Percentiles rank a stretch among this genome's conserved stretches.
phyloP scores from a whole-genome alignment of 106 monocot species.

The Dioscorea dumetorum region DNA sequence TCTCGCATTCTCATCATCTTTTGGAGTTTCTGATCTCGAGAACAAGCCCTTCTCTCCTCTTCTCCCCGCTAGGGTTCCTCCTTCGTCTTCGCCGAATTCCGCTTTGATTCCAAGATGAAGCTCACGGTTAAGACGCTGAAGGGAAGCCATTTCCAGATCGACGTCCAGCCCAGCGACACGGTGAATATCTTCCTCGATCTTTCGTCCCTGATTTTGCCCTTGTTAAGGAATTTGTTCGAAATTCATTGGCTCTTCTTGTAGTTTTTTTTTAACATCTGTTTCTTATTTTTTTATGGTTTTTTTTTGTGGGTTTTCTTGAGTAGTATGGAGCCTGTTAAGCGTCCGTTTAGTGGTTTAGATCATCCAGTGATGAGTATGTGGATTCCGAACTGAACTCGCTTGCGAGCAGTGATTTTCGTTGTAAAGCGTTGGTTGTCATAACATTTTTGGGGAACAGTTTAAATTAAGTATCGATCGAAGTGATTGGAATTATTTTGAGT shows the following conservation, averaged over 20 bases:
- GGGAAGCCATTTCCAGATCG: constrained; percentile 62
- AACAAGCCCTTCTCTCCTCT: neutral
- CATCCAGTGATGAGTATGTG: neutral
- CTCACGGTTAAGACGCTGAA: constrained; percentile 77
- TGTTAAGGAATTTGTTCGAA: neutral
- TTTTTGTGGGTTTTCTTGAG: neutral
- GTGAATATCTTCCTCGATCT: constrained; percentile 15
- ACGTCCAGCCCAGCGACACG: constrained; percentile 44
- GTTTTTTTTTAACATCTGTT: neutral
- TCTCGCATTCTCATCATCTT: no score
- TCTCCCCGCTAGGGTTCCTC: neutral
- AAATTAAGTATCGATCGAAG: neutral
- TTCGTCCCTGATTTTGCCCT: neutral
- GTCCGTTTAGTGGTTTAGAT: neutral
- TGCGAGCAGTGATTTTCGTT: neutral
- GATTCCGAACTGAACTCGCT: neutral
- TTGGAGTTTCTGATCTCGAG: neutral
- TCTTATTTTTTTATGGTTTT: neutral
- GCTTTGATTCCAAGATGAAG: no score
- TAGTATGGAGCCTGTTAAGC: neutral
- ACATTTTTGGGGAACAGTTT: neutral
- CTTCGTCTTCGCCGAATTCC: neutral
- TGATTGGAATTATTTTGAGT: no score
- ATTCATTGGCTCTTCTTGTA: neutral
- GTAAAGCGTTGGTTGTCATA: neutral